phyloP scores from a whole-genome alignment of 140 eudicot genomes.

The Flaveria floridana region DNA sequence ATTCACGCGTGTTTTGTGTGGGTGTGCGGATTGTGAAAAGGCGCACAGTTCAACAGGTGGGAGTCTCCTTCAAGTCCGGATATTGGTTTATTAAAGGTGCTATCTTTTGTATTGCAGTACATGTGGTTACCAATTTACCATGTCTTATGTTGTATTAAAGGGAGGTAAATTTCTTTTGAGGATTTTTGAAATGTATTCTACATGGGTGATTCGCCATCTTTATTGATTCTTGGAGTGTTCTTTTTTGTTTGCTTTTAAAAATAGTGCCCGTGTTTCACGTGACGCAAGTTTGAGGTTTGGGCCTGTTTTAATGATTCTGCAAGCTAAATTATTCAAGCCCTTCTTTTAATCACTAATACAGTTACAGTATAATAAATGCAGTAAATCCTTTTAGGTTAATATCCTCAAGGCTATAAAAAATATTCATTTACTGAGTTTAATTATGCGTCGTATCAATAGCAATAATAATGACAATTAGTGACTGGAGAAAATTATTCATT shows the following conservation, averaged over 20 bases:
- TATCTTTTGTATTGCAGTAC: conserved; percentile 16
- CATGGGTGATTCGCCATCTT: neutral
- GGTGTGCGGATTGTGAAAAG: conserved; percentile 82
- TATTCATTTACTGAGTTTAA: neutral
- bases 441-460: neutral
- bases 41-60: conserved; percentile 79
- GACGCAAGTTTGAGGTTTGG: neutral
- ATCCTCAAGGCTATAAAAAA: neutral
- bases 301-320: neutral
- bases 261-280: neutral
- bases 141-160: conserved; percentile 1
- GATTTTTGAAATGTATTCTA: neutral
- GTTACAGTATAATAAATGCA: neutral
- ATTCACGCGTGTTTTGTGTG: conserved; percentile 75
- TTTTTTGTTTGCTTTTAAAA: neutral
- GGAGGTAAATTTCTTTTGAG: conserved; percentile 13
- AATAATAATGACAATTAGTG: neutral
- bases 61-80: neutral
- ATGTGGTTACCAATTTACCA: conserved; percentile 15
- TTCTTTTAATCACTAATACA: neutral
- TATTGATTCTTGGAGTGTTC: conserved; percentile 12
- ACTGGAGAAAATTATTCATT: neutral
- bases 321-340: neutral
- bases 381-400: neutral
- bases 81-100: conserved; percentile 27